These are phyloP conservation scores for Ascochyta pisi DNA, from an alignment of 2,329 filamentous ascomycete species.

Conservation along the genomic window DNA sequence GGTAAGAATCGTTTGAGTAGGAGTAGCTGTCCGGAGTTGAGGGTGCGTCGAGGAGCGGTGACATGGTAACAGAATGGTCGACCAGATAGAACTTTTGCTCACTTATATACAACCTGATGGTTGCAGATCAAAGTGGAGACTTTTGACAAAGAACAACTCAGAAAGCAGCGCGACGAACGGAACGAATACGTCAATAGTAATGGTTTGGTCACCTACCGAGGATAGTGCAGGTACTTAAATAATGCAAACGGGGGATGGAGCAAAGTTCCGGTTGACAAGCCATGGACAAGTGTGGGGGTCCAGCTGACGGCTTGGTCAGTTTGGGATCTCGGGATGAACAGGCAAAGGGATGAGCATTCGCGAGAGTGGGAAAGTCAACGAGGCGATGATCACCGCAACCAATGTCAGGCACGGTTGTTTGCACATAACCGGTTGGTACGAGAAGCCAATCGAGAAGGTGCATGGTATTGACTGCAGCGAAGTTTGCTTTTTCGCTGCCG, in stretches of 20 bases:
- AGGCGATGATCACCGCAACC: conserved; percentile 41
- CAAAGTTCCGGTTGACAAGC: conserved; percentile 20
- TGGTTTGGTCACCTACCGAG: conserved; percentile 35
- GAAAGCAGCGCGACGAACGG: conserved; percentile 34
- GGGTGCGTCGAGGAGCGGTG: conserved; percentile 50
- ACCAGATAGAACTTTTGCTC: conserved; percentile 18
- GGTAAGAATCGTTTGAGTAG: conserved; percentile 37
- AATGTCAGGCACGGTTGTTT: conserved; percentile 46
- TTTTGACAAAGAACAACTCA: conserved; percentile 42
- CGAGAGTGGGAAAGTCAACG: conserved; percentile 39
- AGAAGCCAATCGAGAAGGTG: conserved; percentile 37
- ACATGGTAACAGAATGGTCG: conserved; percentile 37
- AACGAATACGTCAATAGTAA: conserved; percentile 45
- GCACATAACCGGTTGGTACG: conserved; percentile 28
- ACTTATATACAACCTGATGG: conserved; percentile 40
- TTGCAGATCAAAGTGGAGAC: conserved; percentile 31
- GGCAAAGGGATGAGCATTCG: conserved; percentile 40
- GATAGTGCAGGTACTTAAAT: conserved; percentile 48
- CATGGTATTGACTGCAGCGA: conserved; percentile 34
- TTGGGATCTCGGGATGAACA: conserved; percentile 38
- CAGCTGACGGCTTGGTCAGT: conserved; percentile 45
- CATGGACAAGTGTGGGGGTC: conserved; percentile 45
- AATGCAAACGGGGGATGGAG: conserved; percentile 36
- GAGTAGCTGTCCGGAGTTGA: conserved; percentile 45
- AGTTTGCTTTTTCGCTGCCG: conserved; percentile 42